These are phyloP conservation scores for Paracoccidioides brasiliensis DNA, from an alignment of 2,329 filamentous ascomycete genomes.

Conservation along the genomic window DNA sequence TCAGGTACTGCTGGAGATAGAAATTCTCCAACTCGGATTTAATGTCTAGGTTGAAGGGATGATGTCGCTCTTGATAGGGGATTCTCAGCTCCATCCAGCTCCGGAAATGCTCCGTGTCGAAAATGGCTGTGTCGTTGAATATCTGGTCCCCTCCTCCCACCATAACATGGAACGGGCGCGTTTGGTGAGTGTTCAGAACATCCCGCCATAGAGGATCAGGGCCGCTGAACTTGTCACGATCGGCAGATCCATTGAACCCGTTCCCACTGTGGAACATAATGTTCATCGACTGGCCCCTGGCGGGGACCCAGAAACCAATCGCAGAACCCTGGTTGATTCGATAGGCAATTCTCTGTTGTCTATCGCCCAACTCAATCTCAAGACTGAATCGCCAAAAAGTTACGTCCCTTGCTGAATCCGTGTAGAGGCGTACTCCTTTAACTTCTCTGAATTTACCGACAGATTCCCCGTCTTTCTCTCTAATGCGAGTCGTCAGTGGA, in stretches of 20 bases:
- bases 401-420: conserved; percentile 68
- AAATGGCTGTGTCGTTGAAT: conserved; percentile 78
- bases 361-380: conserved; percentile 68
- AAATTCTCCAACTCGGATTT: conserved; percentile 79
- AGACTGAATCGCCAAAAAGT: conserved; percentile 98
- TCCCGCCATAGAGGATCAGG: conserved; percentile 96
- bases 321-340: conserved; percentile 86
- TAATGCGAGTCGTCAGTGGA: conserved; percentile 34
- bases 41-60: conserved; percentile 66
- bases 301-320: conserved; percentile 89
- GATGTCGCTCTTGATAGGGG: conserved; percentile 62
- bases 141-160: conserved; percentile 93
- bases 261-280: conserved; percentile 99
- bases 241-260: conserved; percentile 72
- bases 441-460: conserved; percentile 72
- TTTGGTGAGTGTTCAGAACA: conserved; percentile 83
- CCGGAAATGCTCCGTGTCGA: conserved; percentile 61
- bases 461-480: conserved; percentile 58
- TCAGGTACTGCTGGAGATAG: conserved; percentile 75
- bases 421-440: conserved; percentile 66
- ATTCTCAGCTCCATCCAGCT: conserved; percentile 78
- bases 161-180: conserved; percentile 93
- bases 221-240: conserved; percentile 69
- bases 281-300: conserved; percentile 77
- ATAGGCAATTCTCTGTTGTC: conserved; percentile 80